A percentile compares a stretch with the other conserved stretches of the same genome.
phyloP scores from a whole-genome alignment of 2,329 filamentous ascomycete genomes.

The Trichoderma sp. region DNA sequence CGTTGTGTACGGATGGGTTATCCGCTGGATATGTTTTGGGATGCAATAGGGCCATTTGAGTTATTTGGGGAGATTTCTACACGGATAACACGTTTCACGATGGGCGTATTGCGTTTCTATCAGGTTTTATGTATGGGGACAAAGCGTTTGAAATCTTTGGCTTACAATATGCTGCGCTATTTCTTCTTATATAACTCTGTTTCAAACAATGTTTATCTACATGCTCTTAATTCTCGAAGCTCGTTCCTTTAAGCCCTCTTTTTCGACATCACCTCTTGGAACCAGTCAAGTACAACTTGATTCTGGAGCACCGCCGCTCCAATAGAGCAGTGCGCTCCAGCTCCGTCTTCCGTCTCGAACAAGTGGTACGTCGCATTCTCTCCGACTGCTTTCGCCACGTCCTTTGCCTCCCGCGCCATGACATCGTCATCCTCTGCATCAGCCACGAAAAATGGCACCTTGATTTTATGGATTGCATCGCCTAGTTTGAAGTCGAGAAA shows the following conservation, averaged over 20 bases:
- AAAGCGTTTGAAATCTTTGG: neutral
- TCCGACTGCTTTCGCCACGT: conserved; percentile 29
- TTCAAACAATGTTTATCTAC: neutral
- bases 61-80: neutral
- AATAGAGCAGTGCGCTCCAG: conserved; percentile 31
- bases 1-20: neutral
- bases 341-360: conserved; percentile 27
- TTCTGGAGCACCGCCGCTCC: conserved; percentile 32
- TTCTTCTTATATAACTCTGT: neutral
- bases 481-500: conserved; percentile 15
- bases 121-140: neutral
- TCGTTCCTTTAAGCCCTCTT: neutral
- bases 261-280: conserved; percentile 26
- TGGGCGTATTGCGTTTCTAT: neutral
- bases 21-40: neutral
- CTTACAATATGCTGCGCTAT: neutral
- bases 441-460: conserved; percentile 33
- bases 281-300: conserved; percentile 33
- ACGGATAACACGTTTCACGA: neutral
- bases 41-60: neutral
- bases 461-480: conserved; percentile 34
- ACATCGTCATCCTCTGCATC: conserved; percentile 34
- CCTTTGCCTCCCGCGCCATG: conserved; percentile 31
- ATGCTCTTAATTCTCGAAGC: neutral
- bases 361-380: conserved; percentile 26